Percentiles rank a stretch among this genome's conserved stretches.
phyloP scores from a whole-genome alignment of 345 rosid species.

The Fremontodendron californicum region DNA sequence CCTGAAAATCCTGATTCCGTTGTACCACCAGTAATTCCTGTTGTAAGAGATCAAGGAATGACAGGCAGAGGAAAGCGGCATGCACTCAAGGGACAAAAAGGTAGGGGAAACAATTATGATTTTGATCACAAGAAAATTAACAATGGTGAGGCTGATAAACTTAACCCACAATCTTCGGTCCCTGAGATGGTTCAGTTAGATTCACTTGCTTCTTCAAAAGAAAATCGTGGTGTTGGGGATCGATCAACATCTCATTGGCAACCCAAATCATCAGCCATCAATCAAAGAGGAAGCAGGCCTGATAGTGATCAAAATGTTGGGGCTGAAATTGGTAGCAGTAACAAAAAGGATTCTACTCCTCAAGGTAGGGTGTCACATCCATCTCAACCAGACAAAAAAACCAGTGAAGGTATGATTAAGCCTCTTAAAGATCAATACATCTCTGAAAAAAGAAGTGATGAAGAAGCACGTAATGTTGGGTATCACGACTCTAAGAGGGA shows the following conservation, averaged over 20 bases:
- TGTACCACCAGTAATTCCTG: slow-evolving; percentile 27
- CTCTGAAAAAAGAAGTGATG: slow-evolving; percentile 25
- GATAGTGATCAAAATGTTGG: slow-evolving; percentile 34
- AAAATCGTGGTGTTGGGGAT: slow-evolving; percentile 52
- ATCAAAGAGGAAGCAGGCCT: slow-evolving; percentile 40
- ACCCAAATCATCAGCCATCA: slow-evolving; percentile 42
- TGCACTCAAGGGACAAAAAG: slow-evolving; percentile 48
- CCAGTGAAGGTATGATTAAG: slow-evolving; percentile 17
- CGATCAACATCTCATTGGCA: slow-evolving; percentile 64
- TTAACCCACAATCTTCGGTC: slow-evolving; percentile 31
- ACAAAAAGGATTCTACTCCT: slow-evolving; percentile 38
- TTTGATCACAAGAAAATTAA: slow-evolving; percentile 47
- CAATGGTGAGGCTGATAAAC: slow-evolving; percentile 38
- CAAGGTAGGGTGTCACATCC: slow-evolving; percentile 22
- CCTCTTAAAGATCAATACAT: slow-evolving; percentile 20
- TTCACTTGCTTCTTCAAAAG: slow-evolving; percentile 45
- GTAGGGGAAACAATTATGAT: slow-evolving; percentile 39
- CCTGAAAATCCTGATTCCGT: slow-evolving; percentile 40
- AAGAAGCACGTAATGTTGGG: slow-evolving; percentile 30
- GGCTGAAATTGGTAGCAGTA: slow-evolving; percentile 35
- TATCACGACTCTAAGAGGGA: slow-evolving; percentile 51
- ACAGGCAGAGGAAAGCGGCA: slow-evolving; percentile 51
- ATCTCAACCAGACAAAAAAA: slow-evolving; percentile 27
- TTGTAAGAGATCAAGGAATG: slow-evolving; percentile 51
- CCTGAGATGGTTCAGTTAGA: slow-evolving; percentile 45